These are phyloP conservation scores for Bruguiera hainesii DNA, from an alignment of 441 rosid species.

Conservation along the genomic window DNA sequence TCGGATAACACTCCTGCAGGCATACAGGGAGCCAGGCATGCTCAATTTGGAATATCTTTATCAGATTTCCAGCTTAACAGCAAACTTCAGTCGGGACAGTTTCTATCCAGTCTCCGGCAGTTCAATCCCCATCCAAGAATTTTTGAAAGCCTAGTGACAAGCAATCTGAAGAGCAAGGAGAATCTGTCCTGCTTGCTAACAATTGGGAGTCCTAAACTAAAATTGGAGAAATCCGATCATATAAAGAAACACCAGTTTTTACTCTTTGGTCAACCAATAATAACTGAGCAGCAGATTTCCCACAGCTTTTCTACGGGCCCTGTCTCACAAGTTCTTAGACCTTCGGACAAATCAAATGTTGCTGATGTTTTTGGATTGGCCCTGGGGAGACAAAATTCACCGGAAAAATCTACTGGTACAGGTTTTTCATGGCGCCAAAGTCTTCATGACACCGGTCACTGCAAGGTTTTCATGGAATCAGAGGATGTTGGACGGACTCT, in stretches of 20 bases:
- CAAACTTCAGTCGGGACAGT: constrained; percentile 64
- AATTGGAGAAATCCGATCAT: constrained; percentile 46
- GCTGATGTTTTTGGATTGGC: constrained; percentile 30
- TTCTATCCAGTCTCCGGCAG: constrained; percentile 49
- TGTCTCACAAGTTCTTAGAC: constrained; percentile 30
- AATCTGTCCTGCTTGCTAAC: constrained; percentile 74
- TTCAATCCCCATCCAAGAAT: constrained; percentile 39
- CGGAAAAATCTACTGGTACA: constrained; percentile 31
- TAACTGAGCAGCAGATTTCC: constrained; percentile 80
- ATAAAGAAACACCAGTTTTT: constrained; percentile 62
- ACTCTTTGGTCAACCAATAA: constrained; percentile 87
- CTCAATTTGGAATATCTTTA: constrained; percentile 70
- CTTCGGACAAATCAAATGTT: constrained; percentile 27
- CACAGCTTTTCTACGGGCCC: constrained; percentile 40
- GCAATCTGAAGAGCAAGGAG: constrained; percentile 34
- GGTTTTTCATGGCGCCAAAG: constrained; percentile 49
- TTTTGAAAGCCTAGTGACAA: constrained; percentile 34
- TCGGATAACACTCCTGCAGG: constrained; percentile 87
- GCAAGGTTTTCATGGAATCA: constrained; percentile 91
- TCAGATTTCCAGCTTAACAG: constrained; percentile 60
- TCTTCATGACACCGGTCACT: constrained; percentile 48
- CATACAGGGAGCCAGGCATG: constrained; percentile 99
- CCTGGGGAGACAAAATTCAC: constrained; percentile 21
- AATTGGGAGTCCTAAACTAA: constrained; percentile 52
- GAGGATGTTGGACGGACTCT: constrained; percentile 87